phyloP scores from a whole-genome alignment of 805 yeast genomes.

The Candida maesae region DNA sequence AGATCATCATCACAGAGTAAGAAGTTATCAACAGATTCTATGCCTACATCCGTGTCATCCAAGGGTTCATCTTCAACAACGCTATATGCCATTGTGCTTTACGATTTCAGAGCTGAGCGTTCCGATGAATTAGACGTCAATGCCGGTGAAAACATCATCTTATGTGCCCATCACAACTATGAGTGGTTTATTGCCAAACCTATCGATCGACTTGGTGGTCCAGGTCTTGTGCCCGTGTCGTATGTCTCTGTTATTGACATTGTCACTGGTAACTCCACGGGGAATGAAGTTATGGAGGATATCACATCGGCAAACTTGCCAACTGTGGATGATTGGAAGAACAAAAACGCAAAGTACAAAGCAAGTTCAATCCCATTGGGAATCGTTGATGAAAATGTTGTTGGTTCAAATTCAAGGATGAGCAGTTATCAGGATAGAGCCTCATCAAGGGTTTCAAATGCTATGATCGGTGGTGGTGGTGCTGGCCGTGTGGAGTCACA shows the following conservation, averaged over 20 bases:
- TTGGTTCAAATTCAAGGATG: constrained; percentile 4
- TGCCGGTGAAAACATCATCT: constrained; percentile 85
- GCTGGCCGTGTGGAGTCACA: constrained; percentile 4
- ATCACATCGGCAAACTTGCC: constrained; percentile 74
- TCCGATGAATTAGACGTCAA: constrained; percentile 80
- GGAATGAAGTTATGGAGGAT: constrained; percentile 50
- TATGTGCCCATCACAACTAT: constrained; percentile 92
- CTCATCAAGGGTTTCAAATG: constrained; percentile 5
- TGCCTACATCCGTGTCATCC: constrained; percentile 22
- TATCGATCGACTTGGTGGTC: constrained; percentile 91
- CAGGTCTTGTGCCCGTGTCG: constrained; percentile 91
- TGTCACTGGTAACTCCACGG: constrained; percentile 55
- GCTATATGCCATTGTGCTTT: constrained; percentile 80
- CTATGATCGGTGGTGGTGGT: constrained; percentile 3
- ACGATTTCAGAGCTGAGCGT: constrained; percentile 74
- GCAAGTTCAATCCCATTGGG: constrained; percentile 82
- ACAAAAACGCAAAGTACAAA: constrained; percentile 83
- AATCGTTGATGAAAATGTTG: constrained; percentile 37
- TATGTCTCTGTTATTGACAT: constrained; percentile 85
- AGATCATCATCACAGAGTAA: constrained; percentile 14
- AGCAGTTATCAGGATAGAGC: constrained; percentile 4
- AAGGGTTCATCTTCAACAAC: constrained; percentile 30
- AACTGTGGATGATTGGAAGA: constrained; percentile 94
- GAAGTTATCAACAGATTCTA: constrained; percentile 20
- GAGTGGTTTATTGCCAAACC: constrained; percentile 99